A percentile compares a stretch with the other conserved stretches of the same genome.
Evolutionary conservation across 805 yeast species (phyloP).

Genomic region (Schizosaccharomyces osmophilus): DNA sequence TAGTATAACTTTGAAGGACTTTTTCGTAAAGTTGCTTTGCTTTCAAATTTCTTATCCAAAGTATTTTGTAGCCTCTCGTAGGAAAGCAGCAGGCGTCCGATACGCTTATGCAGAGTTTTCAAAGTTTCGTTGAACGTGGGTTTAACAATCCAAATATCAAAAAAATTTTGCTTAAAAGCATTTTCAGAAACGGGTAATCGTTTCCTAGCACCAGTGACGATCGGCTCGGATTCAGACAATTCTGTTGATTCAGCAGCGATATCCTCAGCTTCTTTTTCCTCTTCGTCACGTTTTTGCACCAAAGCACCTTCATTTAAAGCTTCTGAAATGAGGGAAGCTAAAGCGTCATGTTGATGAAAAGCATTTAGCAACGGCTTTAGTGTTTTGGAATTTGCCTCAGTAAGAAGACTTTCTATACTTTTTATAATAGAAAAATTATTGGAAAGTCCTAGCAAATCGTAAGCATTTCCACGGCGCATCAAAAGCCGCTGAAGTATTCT

Average conservation of each 20-base stretch:
- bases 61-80: constrained; percentile 11
- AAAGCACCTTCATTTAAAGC: constrained; percentile 19
- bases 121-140: background rate
- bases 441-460: constrained; percentile 23
- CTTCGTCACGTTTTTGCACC: constrained; percentile 5
- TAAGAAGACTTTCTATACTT: background rate
- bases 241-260: constrained; percentile 2
- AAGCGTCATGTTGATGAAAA: background rate
- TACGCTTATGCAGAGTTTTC: background rate
- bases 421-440: constrained; percentile 14
- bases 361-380: background rate
- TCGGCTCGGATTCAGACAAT: background rate
- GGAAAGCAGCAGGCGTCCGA: background rate
- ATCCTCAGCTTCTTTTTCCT: constrained; percentile 5
- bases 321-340: constrained; percentile 19
- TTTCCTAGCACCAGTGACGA: background rate
- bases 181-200: background rate
- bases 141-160: background rate
- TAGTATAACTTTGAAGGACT: constrained; percentile 1
- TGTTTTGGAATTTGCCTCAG: background rate
- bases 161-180: background rate
- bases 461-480: constrained; percentile 20
- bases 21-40: background rate
- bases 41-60: constrained; percentile 10
- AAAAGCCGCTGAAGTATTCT: constrained; percentile 16